Conservation (phyloP, 2,329 filamentous ascomycete species). For the Pochonia chlamydosporia region DNA sequence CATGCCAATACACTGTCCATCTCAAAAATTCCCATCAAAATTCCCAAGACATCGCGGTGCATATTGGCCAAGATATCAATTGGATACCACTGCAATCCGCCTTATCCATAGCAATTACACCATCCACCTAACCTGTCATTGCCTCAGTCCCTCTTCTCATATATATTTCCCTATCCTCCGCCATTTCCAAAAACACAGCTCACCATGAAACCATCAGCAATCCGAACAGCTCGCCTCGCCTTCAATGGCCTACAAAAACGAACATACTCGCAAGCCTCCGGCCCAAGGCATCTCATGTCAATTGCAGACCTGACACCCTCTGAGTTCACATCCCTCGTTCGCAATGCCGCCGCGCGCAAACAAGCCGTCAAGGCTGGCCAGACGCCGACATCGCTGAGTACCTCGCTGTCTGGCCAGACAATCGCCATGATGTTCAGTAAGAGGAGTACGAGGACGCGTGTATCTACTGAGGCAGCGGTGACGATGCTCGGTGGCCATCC, state of each 20-base stretch:
- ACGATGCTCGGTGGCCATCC: conserved; percentile 84
- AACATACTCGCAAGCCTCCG: conserved; percentile 33
- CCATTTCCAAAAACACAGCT: too few relatives aligned
- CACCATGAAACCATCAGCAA: conserved; percentile 28
- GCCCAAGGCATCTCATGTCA: conserved; percentile 81
- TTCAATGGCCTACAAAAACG: conserved; percentile 33
- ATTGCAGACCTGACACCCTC: conserved; percentile 77
- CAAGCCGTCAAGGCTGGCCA: conserved; percentile 63
- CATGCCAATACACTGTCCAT: background rate
- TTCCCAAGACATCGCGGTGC: background rate
- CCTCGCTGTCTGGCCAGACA: conserved; percentile 66
- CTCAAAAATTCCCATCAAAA: too few relatives aligned
- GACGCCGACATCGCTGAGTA: conserved; percentile 49
- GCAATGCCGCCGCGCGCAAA: conserved; percentile 76
- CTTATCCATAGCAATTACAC: background rate
- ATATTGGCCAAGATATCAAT: background rate
- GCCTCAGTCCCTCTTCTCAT: background rate
- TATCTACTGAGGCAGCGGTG: conserved; percentile 89
- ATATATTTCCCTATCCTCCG: too few relatives aligned
- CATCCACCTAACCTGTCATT: background rate
- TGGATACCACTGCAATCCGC: background rate
- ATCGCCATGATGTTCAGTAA: conserved; percentile 98
- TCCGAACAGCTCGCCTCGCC: conserved; percentile 27
- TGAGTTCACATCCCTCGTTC: conserved; percentile 77
- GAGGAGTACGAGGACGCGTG: conserved; percentile 84